Percentiles rank a stretch among this genome's conserved stretches.
Evolutionary conservation across 331 rosid species (phyloP).

Genomic region (Phaseolus coccineus): DNA sequence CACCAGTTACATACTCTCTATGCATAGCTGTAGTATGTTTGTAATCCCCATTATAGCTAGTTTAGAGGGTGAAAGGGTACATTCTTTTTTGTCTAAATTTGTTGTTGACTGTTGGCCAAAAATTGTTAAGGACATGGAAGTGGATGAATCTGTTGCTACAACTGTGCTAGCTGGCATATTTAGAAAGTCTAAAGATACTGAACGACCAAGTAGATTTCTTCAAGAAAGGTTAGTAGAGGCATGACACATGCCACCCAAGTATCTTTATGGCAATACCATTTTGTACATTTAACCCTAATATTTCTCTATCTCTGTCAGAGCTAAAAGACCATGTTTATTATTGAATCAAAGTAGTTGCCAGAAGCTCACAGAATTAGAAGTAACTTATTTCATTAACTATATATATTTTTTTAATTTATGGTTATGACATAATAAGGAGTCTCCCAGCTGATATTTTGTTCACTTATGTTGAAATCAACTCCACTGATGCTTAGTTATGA

Average conservation of each 20-base stretch:
- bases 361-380: background rate
- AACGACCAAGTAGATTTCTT: slow-evolving; percentile 68
- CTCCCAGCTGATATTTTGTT: background rate
- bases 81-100: slow-evolving; percentile 13
- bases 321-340: background rate
- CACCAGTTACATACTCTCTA: slow-evolving; percentile 14
- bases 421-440: background rate
- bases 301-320: background rate
- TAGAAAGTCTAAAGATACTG: slow-evolving; percentile 52
- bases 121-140: slow-evolving; percentile 51
- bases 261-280: slow-evolving; percentile 34
- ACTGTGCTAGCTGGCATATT: slow-evolving; percentile 50
- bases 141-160: slow-evolving; percentile 43
- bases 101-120: slow-evolving; percentile 22
- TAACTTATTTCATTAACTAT: background rate
- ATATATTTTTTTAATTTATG: background rate
- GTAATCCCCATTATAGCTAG: slow-evolving; percentile 28
- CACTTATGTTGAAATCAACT: slow-evolving; percentile 15
- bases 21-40: background rate
- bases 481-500: slow-evolving; percentile 1
- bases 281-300: background rate
- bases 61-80: background rate
- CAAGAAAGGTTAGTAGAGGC: slow-evolving; percentile 71
- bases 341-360: background rate
- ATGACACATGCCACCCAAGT: slow-evolving; percentile 24